Conservation (phyloP, 139 green algal genomes). For the Tetraselmis chui region DNA sequence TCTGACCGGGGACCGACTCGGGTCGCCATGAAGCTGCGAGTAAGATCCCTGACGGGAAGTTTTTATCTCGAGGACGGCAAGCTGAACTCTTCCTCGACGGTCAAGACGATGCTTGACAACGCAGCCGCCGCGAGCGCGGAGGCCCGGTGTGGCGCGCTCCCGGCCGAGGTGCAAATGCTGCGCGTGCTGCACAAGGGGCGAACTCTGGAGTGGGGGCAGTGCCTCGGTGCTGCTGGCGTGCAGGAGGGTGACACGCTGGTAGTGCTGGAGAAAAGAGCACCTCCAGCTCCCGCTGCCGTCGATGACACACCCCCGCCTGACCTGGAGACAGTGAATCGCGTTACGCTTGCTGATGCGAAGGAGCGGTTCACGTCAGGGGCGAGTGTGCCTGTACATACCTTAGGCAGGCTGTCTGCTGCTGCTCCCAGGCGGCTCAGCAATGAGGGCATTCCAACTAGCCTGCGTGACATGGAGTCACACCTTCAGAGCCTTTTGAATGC, state of each 20-base stretch:
- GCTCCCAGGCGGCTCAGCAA: too few relatives aligned
- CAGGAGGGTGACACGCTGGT: constrained; percentile 2
- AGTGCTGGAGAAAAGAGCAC: not conserved
- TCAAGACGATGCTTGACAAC: not conserved
- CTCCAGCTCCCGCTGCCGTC: too few relatives aligned
- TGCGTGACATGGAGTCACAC: not conserved
- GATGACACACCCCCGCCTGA: not conserved
- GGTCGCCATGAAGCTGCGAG: not conserved
- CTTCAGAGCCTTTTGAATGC: not conserved
- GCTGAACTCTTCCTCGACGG: too few relatives aligned
- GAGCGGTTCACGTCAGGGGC: not conserved
- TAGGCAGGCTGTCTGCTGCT: too few relatives aligned
- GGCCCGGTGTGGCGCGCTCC: not conserved
- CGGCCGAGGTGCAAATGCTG: not conserved
- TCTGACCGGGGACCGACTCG: too few relatives aligned
- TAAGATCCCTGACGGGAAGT: not conserved
- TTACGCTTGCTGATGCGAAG: not conserved
- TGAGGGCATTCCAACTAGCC: not conserved
- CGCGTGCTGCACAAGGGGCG: constrained; percentile 3
- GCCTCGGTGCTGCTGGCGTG: not conserved
- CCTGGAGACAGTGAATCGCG: not conserved
- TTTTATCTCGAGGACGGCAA: too few relatives aligned
- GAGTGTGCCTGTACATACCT: too few relatives aligned
- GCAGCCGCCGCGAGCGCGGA: not conserved
- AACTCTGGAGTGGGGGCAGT: not conserved